phyloP scores from a whole-genome alignment of 2,329 filamentous ascomycete species.

The Penicillium thymicola region DNA sequence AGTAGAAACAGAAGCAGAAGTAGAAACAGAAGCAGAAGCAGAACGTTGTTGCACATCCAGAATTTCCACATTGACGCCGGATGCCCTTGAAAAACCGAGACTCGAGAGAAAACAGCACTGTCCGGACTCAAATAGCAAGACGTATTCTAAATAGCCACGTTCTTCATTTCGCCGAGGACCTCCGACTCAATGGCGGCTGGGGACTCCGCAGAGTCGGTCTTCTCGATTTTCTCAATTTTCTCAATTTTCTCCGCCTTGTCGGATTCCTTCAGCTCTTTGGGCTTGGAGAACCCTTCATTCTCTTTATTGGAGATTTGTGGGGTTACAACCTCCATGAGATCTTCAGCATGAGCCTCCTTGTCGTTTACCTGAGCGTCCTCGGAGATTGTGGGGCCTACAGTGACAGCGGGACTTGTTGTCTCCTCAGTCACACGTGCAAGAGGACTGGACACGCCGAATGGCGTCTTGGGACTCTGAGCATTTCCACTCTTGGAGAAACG shows the following conservation, averaged over 20 bases:
- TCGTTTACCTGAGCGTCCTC: slow-evolving; percentile 31
- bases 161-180: slow-evolving; percentile 48
- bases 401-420: slow-evolving; percentile 35
- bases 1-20: slow-evolving; percentile 18
- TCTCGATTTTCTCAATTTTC: not conserved
- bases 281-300: slow-evolving; percentile 27
- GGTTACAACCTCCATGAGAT: slow-evolving; percentile 43
- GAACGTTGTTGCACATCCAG: slow-evolving; percentile 21
- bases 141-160: slow-evolving; percentile 43
- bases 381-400: slow-evolving; percentile 34
- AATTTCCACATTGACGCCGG: slow-evolving; percentile 6
- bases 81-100: slow-evolving; percentile 15
- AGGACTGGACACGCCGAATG: slow-evolving; percentile 44
- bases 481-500: slow-evolving; percentile 44
- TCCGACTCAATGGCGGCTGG: slow-evolving; percentile 35
- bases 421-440: slow-evolving; percentile 49
- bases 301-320: slow-evolving; percentile 36
- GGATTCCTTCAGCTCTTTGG: slow-evolving; percentile 24
- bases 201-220: slow-evolving; percentile 24
- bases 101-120: slow-evolving; percentile 8
- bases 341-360: slow-evolving; percentile 34
- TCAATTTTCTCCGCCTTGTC: slow-evolving; percentile 33
- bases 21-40: not conserved
- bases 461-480: slow-evolving; percentile 45
- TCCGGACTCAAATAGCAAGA: slow-evolving; percentile 12